Evolutionary conservation across 202 grass and related monocot genomes (phyloP).

Genomic region (Setaria italica): DNA sequence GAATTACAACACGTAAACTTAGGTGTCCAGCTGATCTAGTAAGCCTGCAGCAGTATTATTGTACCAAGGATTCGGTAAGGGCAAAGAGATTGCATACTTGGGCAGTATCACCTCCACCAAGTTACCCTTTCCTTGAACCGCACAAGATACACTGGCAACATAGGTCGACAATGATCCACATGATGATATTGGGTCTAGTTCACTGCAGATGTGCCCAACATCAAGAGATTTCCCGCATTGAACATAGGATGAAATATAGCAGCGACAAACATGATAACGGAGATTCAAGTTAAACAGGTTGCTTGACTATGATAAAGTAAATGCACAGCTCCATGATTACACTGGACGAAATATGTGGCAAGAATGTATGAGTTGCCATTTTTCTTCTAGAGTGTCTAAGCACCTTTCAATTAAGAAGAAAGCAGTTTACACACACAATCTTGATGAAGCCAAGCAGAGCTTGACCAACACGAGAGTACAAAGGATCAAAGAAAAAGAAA

Average conservation of each 20-base stretch:
- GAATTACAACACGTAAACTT: conserved; percentile 9
- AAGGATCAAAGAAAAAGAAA: too few species aligned
- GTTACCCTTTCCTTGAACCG: conserved; percentile 61
- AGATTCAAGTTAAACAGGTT: conserved; percentile 3
- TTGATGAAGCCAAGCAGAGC: too few species aligned
- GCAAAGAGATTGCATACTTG: conserved; percentile 47
- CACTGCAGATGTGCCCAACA: conserved; percentile 64
- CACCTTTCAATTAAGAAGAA: too few species aligned
- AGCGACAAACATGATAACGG: background rate
- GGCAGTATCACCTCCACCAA: conserved; percentile 72
- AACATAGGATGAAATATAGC: conserved; percentile 18
- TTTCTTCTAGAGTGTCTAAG: too few species aligned
- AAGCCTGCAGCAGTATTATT: background rate
- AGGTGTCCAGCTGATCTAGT: conserved; percentile 1
- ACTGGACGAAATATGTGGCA: background rate
- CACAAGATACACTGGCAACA: conserved; percentile 58
- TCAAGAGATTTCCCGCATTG: conserved; percentile 56
- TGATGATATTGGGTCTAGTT: conserved; percentile 61
- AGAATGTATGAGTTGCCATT: too few species aligned
- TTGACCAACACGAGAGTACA: too few species aligned
- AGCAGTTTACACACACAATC: too few species aligned
- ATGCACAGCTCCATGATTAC: background rate
- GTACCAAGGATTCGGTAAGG: background rate
- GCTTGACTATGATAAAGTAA: background rate
- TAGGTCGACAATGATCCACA: conserved; percentile 56